Percentiles rank a stretch among this genome's conserved stretches.
phyloP scores from a whole-genome alignment of 768 basidiomycete species.

The Rhizopogon vinicolor region DNA sequence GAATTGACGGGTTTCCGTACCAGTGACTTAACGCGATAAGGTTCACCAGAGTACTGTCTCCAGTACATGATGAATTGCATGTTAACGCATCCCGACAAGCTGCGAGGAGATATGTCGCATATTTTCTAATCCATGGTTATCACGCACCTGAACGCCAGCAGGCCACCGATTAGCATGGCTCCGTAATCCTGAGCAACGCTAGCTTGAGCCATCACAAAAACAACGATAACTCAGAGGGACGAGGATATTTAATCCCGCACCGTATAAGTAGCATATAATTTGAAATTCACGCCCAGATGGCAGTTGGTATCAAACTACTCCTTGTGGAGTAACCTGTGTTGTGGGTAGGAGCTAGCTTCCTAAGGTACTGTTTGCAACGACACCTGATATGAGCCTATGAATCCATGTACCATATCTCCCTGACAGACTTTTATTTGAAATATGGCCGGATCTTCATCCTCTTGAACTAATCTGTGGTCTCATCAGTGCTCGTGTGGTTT shows the following conservation, averaged over 20 bases:
- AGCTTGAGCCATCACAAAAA: slow-evolving; percentile 2
- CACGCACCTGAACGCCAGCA: slow-evolving; percentile 16
- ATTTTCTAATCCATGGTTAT: neutral
- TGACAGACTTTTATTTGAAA: neutral
- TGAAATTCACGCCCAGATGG: neutral
- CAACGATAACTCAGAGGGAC: neutral
- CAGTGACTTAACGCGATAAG: slow-evolving; percentile 10
- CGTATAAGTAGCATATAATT: neutral
- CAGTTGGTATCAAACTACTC: neutral
- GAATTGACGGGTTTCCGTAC: slow-evolving; percentile 7
- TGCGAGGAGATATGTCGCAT: neutral
- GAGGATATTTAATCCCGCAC: neutral
- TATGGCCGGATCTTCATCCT: neutral
- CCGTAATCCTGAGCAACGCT: slow-evolving; percentile 11
- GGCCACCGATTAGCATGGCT: slow-evolving; percentile 14
- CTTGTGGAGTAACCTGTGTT: too few relatives aligned
- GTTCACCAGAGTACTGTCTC: slow-evolving; percentile 10
- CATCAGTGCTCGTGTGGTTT: neutral
- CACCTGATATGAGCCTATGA: neutral
- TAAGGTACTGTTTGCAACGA: neutral
- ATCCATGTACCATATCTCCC: neutral
- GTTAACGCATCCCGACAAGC: slow-evolving; percentile 21
- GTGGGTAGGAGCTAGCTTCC: neutral
- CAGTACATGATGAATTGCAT: slow-evolving; percentile 21
- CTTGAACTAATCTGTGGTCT: too few relatives aligned